Conservation (phyloP, 1,284 basidiomycete genomes). For the Irpex rosettiformis region DNA sequence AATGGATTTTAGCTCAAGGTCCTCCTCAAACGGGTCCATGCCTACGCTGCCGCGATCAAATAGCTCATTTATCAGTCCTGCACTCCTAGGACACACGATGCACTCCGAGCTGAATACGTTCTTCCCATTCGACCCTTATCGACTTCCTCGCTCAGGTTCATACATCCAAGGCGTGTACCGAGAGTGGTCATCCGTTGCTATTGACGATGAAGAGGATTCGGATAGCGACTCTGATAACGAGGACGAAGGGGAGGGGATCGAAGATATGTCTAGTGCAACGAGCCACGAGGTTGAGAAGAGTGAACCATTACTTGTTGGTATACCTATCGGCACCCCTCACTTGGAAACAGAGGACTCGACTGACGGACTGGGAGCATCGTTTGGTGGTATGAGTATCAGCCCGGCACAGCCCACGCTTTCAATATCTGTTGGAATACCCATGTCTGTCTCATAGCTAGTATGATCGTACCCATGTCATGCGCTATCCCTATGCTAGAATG, state of each 20-base stretch:
- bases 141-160: constrained; percentile 69
- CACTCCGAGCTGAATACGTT: constrained; percentile 86
- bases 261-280: constrained; percentile 5
- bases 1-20: constrained; percentile 38
- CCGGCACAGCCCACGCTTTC: constrained; percentile 33
- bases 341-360: constrained; percentile 20
- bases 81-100: constrained; percentile 36
- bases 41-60: background rate
- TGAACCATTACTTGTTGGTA: background rate
- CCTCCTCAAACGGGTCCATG: background rate
- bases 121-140: constrained; percentile 99
- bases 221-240: constrained; percentile 52
- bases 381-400: constrained; percentile 80
- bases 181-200: constrained; percentile 75
- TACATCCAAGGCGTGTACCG: constrained; percentile 73
- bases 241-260: constrained; percentile 34
- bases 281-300: background rate
- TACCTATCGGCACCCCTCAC: background rate
- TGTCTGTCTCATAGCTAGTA: constrained; percentile 14
- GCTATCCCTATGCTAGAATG: constrained; percentile 1
- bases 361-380: constrained; percentile 53
- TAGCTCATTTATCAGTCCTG: constrained; percentile 23
- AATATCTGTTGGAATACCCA: constrained; percentile 7
- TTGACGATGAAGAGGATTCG: constrained; percentile 67
- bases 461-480: background rate